Base-by-base conservation (phyloP, 768 basidiomycete species). In the Kwoniella europaea region DNA sequence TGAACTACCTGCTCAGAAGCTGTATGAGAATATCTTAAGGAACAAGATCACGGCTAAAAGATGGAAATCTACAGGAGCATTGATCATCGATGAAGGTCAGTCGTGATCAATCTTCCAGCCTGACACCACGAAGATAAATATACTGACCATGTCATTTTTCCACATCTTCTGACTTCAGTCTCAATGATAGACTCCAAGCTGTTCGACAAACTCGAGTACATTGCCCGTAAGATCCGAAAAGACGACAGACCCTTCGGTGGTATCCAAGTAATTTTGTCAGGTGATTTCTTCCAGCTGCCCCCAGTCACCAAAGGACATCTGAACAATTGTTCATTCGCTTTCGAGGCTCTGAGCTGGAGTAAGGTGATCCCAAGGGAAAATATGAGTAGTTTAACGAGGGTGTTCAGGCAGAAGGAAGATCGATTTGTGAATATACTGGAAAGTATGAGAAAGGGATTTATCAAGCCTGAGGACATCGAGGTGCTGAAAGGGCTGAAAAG, bases 231-330 rank as follows among this genome's bases (percentile, higher is more conserved):
- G 9, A 44, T 85, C 7, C 74, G 84, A 15, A 35, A 67, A n/a
- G 63, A 66, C 52, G 13, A 42, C 2, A 43, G 44, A 22, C 82
- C 85, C 0, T 85, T 85, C 68, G 85, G 85, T 52, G 83, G 84
- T 15, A 65, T 83, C 0, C 82, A 82, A 55, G 61, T 81, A 4
- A 82, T 85, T 67, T 69, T 85, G 10, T 83, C 80, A 4, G 85
- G 85, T 59, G 85, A 86, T 67, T 86, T 84, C 73, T 84, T 81
- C 67, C 85, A 86, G 55, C 79, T 86, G 0, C 85, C 85, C 3
- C 85, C 85, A 0, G 85, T 86, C 0, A 54, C 57, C 13, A 64
- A 57, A 35, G 59, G 71, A 9, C 42, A 41, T 16, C 41, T 42
- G 16, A 54, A 50, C 22, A 65, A 59, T n/a, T 64, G n/a, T 24